Percentiles rank a stretch among this genome's conserved stretches.
phyloP scores from a whole-genome alignment of 148 eudicot genomes.

The Rhododendron kiyosumense region DNA sequence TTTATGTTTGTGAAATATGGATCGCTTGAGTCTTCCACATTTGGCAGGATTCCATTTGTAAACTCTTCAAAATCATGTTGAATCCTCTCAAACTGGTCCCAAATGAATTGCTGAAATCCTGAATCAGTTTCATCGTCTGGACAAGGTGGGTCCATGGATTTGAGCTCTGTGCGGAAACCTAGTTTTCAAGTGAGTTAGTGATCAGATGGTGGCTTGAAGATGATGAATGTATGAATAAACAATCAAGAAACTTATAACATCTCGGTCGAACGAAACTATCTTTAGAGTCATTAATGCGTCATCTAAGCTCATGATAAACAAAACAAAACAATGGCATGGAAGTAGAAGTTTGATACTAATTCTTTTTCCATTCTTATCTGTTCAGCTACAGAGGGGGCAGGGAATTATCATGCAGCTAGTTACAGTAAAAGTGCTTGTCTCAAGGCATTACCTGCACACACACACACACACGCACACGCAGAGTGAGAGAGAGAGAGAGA shows the following conservation, averaged over 20 bases:
- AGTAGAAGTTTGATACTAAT: background rate
- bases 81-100: background rate
- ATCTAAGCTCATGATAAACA: background rate
- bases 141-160: background rate
- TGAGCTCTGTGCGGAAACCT: background rate
- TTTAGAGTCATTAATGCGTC: background rate
- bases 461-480: background rate
- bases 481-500: background rate
- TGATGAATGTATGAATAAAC: background rate
- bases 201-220: background rate
- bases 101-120: constrained; percentile 7
- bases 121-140: background rate
- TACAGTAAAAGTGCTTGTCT: background rate
- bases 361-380: too few species aligned
- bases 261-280: background rate
- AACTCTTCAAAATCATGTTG: background rate
- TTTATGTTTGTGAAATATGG: background rate
- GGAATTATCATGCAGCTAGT: background rate
- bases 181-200: background rate
- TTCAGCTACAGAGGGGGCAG: background rate
- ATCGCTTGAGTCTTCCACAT: background rate
- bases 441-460: background rate
- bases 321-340: background rate
- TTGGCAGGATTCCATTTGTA: background rate
- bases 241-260: background rate